A percentile compares a stretch with the other conserved stretches of the same genome.
These are phyloP conservation scores for Alternaria atra DNA, from an alignment of 2,329 filamentous ascomycete species.

Conservation along the genomic window DNA sequence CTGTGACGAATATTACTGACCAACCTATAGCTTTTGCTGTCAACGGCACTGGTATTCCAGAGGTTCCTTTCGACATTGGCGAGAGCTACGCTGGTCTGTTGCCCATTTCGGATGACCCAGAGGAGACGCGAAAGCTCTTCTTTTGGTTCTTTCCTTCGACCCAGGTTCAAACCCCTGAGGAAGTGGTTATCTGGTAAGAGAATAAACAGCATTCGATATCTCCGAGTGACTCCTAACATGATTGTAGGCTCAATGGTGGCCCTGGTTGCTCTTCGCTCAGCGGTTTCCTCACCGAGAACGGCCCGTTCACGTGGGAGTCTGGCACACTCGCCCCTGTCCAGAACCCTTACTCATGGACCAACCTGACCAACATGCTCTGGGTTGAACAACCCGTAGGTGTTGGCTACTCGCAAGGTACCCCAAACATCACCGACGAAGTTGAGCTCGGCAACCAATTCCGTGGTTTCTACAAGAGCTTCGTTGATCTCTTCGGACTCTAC, in stretches of 20 bases:
- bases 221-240: conserved; percentile 17
- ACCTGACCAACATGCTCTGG: conserved; percentile 54
- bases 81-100: conserved; percentile 72
- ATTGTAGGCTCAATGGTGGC: conserved; percentile 47
- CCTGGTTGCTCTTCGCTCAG: conserved; percentile 64
- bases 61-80: conserved; percentile 73
- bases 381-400: conserved; percentile 61
- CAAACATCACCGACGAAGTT: conserved; percentile 59
- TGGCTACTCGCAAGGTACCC: conserved; percentile 54
- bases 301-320: conserved; percentile 66
- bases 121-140: conserved; percentile 65
- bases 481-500: conserved; percentile 63
- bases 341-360: conserved; percentile 76
- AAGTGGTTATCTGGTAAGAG: conserved; percentile 65
- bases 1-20: not conserved
- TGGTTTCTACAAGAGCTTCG: conserved; percentile 64
- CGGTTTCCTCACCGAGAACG: conserved; percentile 79
- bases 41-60: conserved; percentile 71
- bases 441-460: conserved; percentile 59
- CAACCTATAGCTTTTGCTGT: conserved; percentile 66
- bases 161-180: conserved; percentile 61
- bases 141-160: conserved; percentile 72
- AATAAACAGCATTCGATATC: not conserved
- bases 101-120: conserved; percentile 62
- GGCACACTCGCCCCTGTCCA: conserved; percentile 72